Percentiles rank a stretch among this genome's conserved stretches.
These are phyloP conservation scores for Pseudophaeomoniella oleicola DNA, from an alignment of 2,329 filamentous ascomycete species.

Conservation along the genomic window DNA sequence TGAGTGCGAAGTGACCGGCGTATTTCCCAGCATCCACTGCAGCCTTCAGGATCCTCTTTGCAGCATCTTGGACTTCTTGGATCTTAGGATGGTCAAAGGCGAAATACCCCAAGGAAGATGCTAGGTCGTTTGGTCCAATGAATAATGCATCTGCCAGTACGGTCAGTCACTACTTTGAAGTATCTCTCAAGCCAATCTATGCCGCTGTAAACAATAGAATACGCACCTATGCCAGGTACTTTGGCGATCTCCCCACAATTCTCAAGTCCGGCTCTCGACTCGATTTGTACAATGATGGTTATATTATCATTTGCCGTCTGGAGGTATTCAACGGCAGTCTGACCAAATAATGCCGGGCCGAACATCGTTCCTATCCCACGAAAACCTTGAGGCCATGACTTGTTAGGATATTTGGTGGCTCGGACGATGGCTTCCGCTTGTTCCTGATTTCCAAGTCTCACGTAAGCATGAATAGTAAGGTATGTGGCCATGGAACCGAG, in stretches of 20 bases:
- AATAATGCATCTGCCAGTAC: not conserved
- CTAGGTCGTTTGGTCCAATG: not conserved
- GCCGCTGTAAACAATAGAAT: no score
- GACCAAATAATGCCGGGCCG: not conserved
- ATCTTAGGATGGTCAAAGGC: not conserved
- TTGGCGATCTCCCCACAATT: constrained; percentile 29
- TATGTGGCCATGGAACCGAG: not conserved
- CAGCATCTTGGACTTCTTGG: not conserved
- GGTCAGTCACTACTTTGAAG: no score
- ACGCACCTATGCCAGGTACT: constrained; percentile 25
- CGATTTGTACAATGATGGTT: constrained; percentile 24
- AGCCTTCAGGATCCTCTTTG: not conserved
- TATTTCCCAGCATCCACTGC: not conserved
- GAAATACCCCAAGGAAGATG: not conserved
- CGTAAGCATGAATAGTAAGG: not conserved
- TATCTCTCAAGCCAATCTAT: no score
- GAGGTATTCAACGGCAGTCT: constrained; percentile 17
- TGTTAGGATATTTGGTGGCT: constrained; percentile 16
- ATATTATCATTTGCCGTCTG: constrained; percentile 17
- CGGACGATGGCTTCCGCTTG: constrained; percentile 11
- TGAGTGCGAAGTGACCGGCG: not conserved
- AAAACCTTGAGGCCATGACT: constrained; percentile 10
- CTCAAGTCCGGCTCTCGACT: constrained; percentile 24
- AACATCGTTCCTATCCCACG: constrained; percentile 12
- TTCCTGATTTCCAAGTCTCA: constrained; percentile 1